phyloP scores from a whole-genome alignment of 2,329 filamentous ascomycete species.

The Monilinia vaccinii-corymbosi region DNA sequence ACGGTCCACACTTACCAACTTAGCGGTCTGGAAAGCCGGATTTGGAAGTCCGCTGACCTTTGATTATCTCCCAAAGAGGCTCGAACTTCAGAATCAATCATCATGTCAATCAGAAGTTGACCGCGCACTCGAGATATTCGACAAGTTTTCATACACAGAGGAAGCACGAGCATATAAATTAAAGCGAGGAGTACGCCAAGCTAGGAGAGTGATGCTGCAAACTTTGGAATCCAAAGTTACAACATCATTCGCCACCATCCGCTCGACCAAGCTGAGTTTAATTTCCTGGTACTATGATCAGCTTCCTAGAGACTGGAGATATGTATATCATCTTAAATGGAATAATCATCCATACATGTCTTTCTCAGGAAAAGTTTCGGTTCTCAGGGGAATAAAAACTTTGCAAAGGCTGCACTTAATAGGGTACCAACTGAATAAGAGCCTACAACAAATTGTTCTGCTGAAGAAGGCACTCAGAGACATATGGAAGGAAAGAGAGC shows the following conservation, averaged over 20 bases:
- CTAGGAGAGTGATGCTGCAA: slow-evolving; percentile 7
- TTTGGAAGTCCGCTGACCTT: not conserved
- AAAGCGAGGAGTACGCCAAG: not conserved
- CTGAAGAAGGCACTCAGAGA: not conserved
- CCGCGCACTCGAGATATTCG: not conserved
- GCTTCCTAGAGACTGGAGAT: not conserved
- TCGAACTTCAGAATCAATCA: not conserved
- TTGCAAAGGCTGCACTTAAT: slow-evolving; percentile 1
- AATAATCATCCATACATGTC: not conserved
- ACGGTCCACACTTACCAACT: not conserved
- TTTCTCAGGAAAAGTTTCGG: not conserved
- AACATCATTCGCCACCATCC: not conserved
- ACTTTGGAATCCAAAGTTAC: not conserved
- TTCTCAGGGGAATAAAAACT: not conserved
- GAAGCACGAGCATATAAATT: not conserved
- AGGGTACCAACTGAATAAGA: not conserved
- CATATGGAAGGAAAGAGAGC: not conserved
- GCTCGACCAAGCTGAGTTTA: not conserved
- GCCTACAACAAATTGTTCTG: not conserved
- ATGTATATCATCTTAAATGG: slow-evolving; percentile 1
- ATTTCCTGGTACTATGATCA: slow-evolving; percentile 1
- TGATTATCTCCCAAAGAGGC: slow-evolving; percentile 1
- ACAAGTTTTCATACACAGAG: slow-evolving; percentile 1
- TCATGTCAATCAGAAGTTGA: not conserved
- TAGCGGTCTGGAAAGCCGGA: not conserved